phyloP scores from a whole-genome alignment of 2,329 filamentous ascomycete species.

The Chaetomium sp. region DNA sequence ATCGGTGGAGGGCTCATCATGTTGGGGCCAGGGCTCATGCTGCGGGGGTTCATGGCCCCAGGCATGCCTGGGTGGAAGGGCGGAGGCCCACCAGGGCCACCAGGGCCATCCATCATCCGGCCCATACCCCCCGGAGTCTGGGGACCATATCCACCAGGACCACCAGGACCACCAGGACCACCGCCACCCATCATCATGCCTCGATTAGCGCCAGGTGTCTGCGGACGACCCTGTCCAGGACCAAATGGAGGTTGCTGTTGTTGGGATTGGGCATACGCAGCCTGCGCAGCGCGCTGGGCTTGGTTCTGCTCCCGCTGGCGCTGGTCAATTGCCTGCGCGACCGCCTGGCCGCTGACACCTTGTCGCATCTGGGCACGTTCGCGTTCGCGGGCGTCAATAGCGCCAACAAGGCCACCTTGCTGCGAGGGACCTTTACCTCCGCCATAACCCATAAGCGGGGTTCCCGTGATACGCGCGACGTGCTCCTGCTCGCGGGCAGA shows the following conservation, averaged over 20 bases:
- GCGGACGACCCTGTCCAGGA: slow-evolving; percentile 19
- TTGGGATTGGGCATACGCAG: slow-evolving; percentile 24
- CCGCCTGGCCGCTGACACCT: slow-evolving; percentile 61
- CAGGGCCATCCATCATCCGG: slow-evolving; percentile 3
- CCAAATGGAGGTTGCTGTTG: slow-evolving; percentile 28
- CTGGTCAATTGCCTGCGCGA: slow-evolving; percentile 66
- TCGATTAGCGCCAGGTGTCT: slow-evolving; percentile 23
- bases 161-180: neutral
- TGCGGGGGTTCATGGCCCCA: slow-evolving; percentile 15
- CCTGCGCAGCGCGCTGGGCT: slow-evolving; percentile 31
- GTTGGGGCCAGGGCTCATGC: slow-evolving; percentile 22
- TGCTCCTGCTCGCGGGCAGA: slow-evolving; percentile 85
- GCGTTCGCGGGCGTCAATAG: slow-evolving; percentile 72
- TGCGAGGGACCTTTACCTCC: slow-evolving; percentile 43
- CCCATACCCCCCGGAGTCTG: slow-evolving; percentile 3
- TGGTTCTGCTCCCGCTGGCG: slow-evolving; percentile 42
- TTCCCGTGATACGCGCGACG: slow-evolving; percentile 73
- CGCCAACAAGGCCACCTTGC: slow-evolving; percentile 62
- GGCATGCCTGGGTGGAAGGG: slow-evolving; percentile 23
- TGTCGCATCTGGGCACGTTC: slow-evolving; percentile 68
- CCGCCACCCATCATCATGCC: slow-evolving; percentile 16
- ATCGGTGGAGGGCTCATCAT: slow-evolving; percentile 1
- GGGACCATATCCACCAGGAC: neutral
- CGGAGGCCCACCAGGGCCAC: slow-evolving; percentile 16
- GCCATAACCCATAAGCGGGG: slow-evolving; percentile 64